These are phyloP conservation scores for Penicillium sp. DNA, from an alignment of 2,329 filamentous ascomycete genomes.

Conservation along the genomic window DNA sequence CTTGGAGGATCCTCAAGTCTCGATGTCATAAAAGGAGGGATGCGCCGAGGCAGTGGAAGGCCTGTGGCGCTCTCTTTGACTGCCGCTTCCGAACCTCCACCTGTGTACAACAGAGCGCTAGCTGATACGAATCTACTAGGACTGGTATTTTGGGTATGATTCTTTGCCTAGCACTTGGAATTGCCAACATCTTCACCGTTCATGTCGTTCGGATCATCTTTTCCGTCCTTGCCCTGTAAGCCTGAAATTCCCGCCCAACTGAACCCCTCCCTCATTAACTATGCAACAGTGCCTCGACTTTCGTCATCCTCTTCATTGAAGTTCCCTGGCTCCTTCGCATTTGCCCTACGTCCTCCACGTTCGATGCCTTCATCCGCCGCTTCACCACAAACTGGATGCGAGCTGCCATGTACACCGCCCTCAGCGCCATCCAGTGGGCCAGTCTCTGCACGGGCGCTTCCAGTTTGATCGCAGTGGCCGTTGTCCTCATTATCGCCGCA, in stretches of 20 bases:
- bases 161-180: conserved; percentile 66
- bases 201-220: conserved; percentile 60
- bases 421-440: conserved; percentile 83
- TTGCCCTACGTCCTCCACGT: conserved; percentile 88
- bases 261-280: neutral
- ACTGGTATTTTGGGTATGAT: conserved; percentile 61
- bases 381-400: conserved; percentile 98
- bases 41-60: neutral
- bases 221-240: conserved; percentile 59
- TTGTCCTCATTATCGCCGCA: conserved; percentile 75
- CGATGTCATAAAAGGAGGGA: neutral
- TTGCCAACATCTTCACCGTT: conserved; percentile 68
- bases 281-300: conserved; percentile 62
- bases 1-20: no score
- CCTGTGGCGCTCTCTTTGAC: neutral
- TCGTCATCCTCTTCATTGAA: conserved; percentile 81
- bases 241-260: conserved; percentile 2
- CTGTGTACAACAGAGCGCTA: neutral
- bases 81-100: neutral
- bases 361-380: conserved; percentile 85
- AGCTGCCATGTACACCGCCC: conserved; percentile 77
- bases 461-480: conserved; percentile 80
- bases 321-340: conserved; percentile 94
- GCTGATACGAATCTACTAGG: conserved; percentile 31
- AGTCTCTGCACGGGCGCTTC: conserved; percentile 67